Percentiles rank a stretch among this genome's conserved stretches.
These are phyloP conservation scores for Geosmithia flava DNA, from an alignment of 2,329 filamentous ascomycete species.

Conservation along the genomic window DNA sequence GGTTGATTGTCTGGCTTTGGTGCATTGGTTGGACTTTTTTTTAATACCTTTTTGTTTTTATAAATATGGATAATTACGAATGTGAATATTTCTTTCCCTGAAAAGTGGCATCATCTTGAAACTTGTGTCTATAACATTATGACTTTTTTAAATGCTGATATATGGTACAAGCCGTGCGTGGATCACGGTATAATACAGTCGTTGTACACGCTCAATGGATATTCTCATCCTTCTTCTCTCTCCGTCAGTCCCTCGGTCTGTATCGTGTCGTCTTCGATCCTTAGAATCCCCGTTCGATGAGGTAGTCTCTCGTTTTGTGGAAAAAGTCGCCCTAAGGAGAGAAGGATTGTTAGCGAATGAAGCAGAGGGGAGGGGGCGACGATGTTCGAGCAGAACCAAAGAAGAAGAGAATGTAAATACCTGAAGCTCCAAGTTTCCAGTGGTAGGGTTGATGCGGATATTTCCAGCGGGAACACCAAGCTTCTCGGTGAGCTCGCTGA, in stretches of 20 bases:
- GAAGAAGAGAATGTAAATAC: slow-evolving; percentile 26
- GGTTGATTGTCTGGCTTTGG: neutral
- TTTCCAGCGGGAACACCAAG: slow-evolving; percentile 44
- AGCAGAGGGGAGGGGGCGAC: neutral
- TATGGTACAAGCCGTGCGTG: neutral
- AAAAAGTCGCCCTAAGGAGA: slow-evolving; percentile 18
- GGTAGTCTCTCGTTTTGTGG: slow-evolving; percentile 15
- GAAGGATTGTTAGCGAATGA: slow-evolving; percentile 3
- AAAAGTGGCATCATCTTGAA: no score
- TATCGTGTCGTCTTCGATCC: neutral
- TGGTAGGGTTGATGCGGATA: slow-evolving; percentile 45
- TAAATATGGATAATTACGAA: neutral
- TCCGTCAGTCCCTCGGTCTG: neutral
- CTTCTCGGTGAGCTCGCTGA: slow-evolving; percentile 46
- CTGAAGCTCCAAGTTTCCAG: slow-evolving; percentile 64
- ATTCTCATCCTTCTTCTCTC: neutral
- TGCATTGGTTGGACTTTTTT: neutral
- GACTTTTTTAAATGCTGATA: neutral
- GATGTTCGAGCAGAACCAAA: neutral
- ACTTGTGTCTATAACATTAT: neutral
- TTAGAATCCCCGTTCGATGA: slow-evolving; percentile 22
- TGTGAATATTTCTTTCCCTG: neutral
- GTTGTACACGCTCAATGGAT: neutral
- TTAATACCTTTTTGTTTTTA: neutral
- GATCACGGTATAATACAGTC: neutral